A percentile compares a stretch with the other conserved stretches of the same genome.
Evolutionary conservation across 345 rosid genomes (phyloP).

Genomic region (Citrus maxima): DNA sequence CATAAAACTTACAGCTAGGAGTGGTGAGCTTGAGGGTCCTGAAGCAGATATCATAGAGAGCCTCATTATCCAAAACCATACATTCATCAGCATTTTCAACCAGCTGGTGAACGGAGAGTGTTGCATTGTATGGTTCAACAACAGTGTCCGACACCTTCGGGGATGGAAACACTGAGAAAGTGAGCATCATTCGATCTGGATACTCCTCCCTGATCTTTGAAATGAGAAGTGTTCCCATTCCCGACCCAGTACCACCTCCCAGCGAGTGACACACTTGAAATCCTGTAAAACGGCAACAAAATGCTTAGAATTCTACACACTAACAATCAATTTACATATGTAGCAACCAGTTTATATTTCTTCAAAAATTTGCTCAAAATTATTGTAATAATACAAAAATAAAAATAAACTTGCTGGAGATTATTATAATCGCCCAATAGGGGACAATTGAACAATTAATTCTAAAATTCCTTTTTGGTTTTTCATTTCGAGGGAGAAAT

Average conservation of each 20-base stretch:
- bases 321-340: not conserved
- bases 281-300: slow-evolving; percentile 30
- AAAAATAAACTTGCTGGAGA: not conserved
- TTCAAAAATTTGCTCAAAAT: not conserved
- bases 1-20: slow-evolving; percentile 58
- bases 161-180: slow-evolving; percentile 66
- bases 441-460: not conserved
- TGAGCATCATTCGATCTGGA: slow-evolving; percentile 71
- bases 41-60: slow-evolving; percentile 74
- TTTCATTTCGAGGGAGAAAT: not conserved
- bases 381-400: not conserved
- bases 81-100: slow-evolving; percentile 80
- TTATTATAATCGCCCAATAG: not conserved
- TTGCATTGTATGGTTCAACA: slow-evolving; percentile 74
- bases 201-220: slow-evolving; percentile 71
- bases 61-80: slow-evolving; percentile 72
- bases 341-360: not conserved
- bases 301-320: not conserved
- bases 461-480: not conserved
- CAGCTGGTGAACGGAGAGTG: slow-evolving; percentile 72
- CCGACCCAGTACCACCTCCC: slow-evolving; percentile 75
- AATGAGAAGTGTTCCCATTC: slow-evolving; percentile 70
- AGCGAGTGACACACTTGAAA: slow-evolving; percentile 71
- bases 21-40: slow-evolving; percentile 73
- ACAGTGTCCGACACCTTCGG: slow-evolving; percentile 75